Base-by-base conservation (phyloP, 805 yeast genomes). In the Schwanniomyces polymorphus region DNA sequence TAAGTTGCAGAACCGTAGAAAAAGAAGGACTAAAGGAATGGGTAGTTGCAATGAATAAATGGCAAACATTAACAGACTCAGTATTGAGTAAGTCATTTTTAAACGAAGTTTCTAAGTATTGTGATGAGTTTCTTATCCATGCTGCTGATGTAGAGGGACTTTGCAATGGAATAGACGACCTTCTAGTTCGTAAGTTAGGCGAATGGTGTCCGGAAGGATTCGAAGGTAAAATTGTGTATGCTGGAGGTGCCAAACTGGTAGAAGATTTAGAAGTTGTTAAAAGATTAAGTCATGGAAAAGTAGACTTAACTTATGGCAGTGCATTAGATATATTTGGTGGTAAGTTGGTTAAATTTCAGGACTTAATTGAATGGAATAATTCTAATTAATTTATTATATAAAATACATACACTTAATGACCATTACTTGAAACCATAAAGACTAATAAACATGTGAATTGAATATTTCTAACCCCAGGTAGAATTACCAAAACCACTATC, bases 101-200 rank as follows among this genome's bases (percentile, higher is more conserved):
- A 49, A 61, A 57, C 4, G 50, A 65, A 41, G 74, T 94, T 34
- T 67, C 85, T 7, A 46, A 72, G 42, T 88, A 85, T 67, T 89
- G 97, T 58, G 79, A 82, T 53, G 99, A 94, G 68, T 88, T 92
- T 60, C 70, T 94, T 45, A 85, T 94, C 14, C 99, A 94, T 69
- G 99, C 99, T 3, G 99, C 99, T 0, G 99, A 94, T 66, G 98
- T 94, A 3, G 99, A 94, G 67, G 99, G 99, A 0, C 74, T 94
- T 14, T 94, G 99, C 64, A 79, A 82, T 37, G 99, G 99, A 0
- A 88, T 94, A 28, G 99, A 94, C 60, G 84, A 84, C 60, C 79
- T 82, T 14, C 72, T 94, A 38, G 97, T 94, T 5, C 47, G 49
- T 25, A 78, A 78, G 46, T 70, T 94, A 35, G 90, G 90, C 18